Base-by-base conservation (phyloP, 257 asterid species). In the Rauvolfia tetraphylla region DNA sequence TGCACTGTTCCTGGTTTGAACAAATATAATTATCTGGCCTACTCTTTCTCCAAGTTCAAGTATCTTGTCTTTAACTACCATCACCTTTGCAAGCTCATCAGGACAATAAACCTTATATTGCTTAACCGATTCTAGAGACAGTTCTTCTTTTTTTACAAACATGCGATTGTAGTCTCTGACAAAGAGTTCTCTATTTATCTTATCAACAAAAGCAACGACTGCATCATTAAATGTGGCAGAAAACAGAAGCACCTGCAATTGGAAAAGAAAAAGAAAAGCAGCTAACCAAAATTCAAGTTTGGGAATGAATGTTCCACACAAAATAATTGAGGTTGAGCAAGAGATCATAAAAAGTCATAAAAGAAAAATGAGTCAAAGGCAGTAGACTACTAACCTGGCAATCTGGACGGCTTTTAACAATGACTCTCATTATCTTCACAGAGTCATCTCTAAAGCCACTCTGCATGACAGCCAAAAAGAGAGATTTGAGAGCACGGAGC, bases 21-120 rank as follows among this genome's bases (percentile, higher is more conserved):
- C 98, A 80, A 93, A 95, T 71, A 95, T 76, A 25, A 92, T 95
- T n/a, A 96, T 89, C 82, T 95, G 99, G 33, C 97, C 99, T 68
- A 93, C 96, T 80, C 85, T 91, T 75, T 90, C 90, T 49, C 94
- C 98, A 59, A 91, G 86, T 77, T 93, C 98, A n/a, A 95, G 95
- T 78, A 95, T 91, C 81, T 80, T 92, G 78, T 93, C 96, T 79
- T 86, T 91, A 66, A 95, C 82, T 25, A 95, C 92, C 87, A 74
- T 81, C 79, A 92, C 79, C 83, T 93, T 95, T 15, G 96, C 75
- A 71, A 84, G 96, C 81, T 95, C 99, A 74, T 92, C 98, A 0
- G 98, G 99, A 81, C 96, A 90, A 46, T 82, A 86, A 79, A 95
- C 98, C 83, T 91, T 95, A 75, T 87, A 90, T 85, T 83, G 91